A percentile compares a stretch with the other conserved stretches of the same genome.
These are phyloP conservation scores for Rhodotorula sp. DNA, from an alignment of 1,284 basidiomycete genomes.

Conservation along the genomic window DNA sequence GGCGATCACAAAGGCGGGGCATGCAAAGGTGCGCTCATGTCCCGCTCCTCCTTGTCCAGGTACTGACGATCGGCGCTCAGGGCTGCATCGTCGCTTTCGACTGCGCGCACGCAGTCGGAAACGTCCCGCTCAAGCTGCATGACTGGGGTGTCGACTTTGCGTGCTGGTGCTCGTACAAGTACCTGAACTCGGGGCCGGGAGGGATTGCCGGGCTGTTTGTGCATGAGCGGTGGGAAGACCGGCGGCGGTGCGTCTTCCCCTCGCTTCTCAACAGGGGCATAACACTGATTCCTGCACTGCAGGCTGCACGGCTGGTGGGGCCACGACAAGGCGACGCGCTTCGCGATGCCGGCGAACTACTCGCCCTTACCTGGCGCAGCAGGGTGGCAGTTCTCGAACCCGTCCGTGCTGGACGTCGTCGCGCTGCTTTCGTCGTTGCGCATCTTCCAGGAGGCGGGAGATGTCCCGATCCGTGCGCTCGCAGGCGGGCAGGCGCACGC, in stretches of 20 bases:
- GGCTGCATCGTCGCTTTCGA: slow-evolving; percentile 94
- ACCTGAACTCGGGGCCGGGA: slow-evolving; percentile 93
- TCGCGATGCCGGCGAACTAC: slow-evolving; percentile 84
- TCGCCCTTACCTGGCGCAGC: slow-evolving; percentile 83
- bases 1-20: slow-evolving; percentile 77
- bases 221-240: slow-evolving; percentile 68
- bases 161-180: slow-evolving; percentile 97
- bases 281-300: neutral
- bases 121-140: slow-evolving; percentile 84
- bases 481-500: slow-evolving; percentile 21
- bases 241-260: slow-evolving; percentile 24
- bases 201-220: slow-evolving; percentile 91
- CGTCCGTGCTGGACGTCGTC: slow-evolving; percentile 75
- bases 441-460: slow-evolving; percentile 71
- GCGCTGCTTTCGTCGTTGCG: slow-evolving; percentile 78
- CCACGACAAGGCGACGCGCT: slow-evolving; percentile 80
- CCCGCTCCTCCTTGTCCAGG: neutral
- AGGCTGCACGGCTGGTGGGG: slow-evolving; percentile 98
- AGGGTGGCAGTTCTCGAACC: slow-evolving; percentile 95
- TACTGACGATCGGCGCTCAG: slow-evolving; percentile 53
- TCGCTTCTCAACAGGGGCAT: too few relatives aligned
- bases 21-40: slow-evolving; percentile 61
- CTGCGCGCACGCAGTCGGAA: slow-evolving; percentile 92
- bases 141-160: slow-evolving; percentile 96
- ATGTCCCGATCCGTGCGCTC: slow-evolving; percentile 5